These are phyloP conservation scores for Aciculosporium take DNA, from an alignment of 2,329 filamentous ascomycete genomes.

Conservation along the genomic window DNA sequence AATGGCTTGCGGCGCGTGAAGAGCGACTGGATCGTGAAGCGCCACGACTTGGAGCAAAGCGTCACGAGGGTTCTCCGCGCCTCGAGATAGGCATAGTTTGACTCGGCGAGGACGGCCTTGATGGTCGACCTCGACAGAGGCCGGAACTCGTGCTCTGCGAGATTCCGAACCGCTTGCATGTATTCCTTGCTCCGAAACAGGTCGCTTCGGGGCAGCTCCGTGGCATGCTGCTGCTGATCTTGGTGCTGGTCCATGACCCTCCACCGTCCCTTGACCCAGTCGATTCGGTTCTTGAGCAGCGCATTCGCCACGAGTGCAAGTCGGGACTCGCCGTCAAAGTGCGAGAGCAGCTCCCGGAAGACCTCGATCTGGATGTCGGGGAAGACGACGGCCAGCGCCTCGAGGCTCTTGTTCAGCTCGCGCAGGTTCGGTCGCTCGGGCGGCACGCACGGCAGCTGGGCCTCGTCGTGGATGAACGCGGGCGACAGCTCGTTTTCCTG, in stretches of 20 bases:
- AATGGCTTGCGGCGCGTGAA: conserved; percentile 50
- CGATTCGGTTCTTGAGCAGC: conserved; percentile 55
- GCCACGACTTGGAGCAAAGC: conserved; percentile 62
- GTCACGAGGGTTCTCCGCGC: conserved; percentile 55
- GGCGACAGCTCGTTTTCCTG: conserved; percentile 16
- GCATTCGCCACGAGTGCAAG: conserved; percentile 65
- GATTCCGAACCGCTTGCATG: conserved; percentile 50
- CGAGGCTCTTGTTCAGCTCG: conserved; percentile 56
- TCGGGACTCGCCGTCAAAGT: conserved; percentile 61
- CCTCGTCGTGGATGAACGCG: conserved; percentile 41
- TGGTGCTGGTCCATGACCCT: conserved; percentile 29
- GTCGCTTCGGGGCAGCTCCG: conserved; percentile 42
- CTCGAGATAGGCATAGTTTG: conserved; percentile 64
- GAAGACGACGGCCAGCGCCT: conserved; percentile 56
- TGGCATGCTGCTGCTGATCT: conserved; percentile 18
- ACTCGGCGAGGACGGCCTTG: conserved; percentile 65
- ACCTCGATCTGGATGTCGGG: conserved; percentile 72
- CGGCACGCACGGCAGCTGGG: conserved; percentile 33
- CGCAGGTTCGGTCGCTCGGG: conserved; percentile 47
- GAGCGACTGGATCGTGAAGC: conserved; percentile 57
- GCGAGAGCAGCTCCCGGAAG: conserved; percentile 66
- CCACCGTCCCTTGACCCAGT: conserved; percentile 58
- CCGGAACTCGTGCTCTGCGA: conserved; percentile 63
- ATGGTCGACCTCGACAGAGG: conserved; percentile 60
- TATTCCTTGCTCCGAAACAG: conserved; percentile 55